Percentiles rank a stretch among this genome's conserved stretches.
phyloP scores from a whole-genome alignment of 2,329 filamentous ascomycete species.

The Kalmusia sp. region DNA sequence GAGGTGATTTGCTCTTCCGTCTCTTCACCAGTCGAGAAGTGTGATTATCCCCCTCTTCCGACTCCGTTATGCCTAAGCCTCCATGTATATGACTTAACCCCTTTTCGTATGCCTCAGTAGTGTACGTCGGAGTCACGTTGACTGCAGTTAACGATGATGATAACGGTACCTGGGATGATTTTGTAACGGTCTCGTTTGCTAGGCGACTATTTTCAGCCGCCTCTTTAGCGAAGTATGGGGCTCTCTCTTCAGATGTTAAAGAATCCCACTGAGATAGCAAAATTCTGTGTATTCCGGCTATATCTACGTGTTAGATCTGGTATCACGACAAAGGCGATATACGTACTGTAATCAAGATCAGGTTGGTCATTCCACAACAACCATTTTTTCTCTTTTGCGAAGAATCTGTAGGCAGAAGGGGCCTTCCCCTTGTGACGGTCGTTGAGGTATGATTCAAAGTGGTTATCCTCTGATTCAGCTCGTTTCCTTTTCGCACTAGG shows the following conservation, averaged over 20 bases:
- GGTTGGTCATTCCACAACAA: conserved; percentile 21
- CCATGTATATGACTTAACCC: conserved; percentile 28
- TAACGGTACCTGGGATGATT: conserved; percentile 9
- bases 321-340: background rate
- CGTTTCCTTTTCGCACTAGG: conserved; percentile 3
- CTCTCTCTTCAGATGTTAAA: conserved; percentile 26
- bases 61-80: conserved; percentile 1
- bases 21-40: conserved; percentile 22
- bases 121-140: conserved; percentile 32
- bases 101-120: conserved; percentile 27
- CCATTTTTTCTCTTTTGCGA: conserved; percentile 20
- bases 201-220: conserved; percentile 8
- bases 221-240: conserved; percentile 24
- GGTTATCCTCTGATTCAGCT: conserved; percentile 12
- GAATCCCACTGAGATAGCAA: conserved; percentile 24
- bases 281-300: conserved; percentile 23
- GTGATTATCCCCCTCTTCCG: conserved; percentile 5
- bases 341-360: conserved; percentile 23
- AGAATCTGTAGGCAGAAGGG: conserved; percentile 25
- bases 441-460: conserved; percentile 21
- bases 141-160: conserved; percentile 33
- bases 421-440: conserved; percentile 13
- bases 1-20: conserved; percentile 21
- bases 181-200: conserved; percentile 9
- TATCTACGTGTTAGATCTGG: background rate